Conservation (phyloP, 352 stramenopile genomes). For the Phytophthora nicotianae region DNA sequence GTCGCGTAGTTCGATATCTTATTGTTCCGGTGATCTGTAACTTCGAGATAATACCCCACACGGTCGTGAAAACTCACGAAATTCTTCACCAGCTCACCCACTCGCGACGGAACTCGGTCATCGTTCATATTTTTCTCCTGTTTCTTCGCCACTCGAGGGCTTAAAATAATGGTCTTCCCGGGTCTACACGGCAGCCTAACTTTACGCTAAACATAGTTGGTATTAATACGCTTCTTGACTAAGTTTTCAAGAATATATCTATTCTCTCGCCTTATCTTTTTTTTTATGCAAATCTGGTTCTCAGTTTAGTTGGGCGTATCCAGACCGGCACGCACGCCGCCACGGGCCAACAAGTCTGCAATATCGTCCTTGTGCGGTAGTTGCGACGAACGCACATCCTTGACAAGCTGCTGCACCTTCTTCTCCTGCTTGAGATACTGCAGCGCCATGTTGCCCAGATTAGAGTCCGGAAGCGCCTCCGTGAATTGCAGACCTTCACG, state of each 20-base stretch:
- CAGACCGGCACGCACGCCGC: slow-evolving; percentile 77
- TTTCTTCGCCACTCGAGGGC: not conserved
- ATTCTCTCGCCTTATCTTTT: not conserved
- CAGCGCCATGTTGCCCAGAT: slow-evolving; percentile 92
- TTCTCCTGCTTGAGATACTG: slow-evolving; percentile 96
- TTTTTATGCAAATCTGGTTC: too few species aligned
- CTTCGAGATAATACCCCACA: not conserved
- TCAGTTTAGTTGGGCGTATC: slow-evolving; percentile 14
- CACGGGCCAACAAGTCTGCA: slow-evolving; percentile 70
- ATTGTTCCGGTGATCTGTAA: not conserved
- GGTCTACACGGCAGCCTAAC: too few species aligned
- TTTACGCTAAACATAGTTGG: slow-evolving; percentile 1
- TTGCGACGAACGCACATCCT: slow-evolving; percentile 58
- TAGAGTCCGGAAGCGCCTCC: slow-evolving; percentile 90
- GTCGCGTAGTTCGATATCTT: not conserved
- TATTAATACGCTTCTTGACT: too few species aligned
- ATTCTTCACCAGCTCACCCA: not conserved
- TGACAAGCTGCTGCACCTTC: slow-evolving; percentile 89
- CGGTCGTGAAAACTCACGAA: not conserved
- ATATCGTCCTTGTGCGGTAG: slow-evolving; percentile 71
- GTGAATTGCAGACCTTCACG: slow-evolving; percentile 97
- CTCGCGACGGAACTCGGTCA: not conserved
- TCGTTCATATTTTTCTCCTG: not conserved
- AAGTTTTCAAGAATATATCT: not conserved
- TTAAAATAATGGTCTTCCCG: not conserved